phyloP scores from a whole-genome alignment of 1,284 basidiomycete genomes.

The Ceratobasidium theobromae region DNA sequence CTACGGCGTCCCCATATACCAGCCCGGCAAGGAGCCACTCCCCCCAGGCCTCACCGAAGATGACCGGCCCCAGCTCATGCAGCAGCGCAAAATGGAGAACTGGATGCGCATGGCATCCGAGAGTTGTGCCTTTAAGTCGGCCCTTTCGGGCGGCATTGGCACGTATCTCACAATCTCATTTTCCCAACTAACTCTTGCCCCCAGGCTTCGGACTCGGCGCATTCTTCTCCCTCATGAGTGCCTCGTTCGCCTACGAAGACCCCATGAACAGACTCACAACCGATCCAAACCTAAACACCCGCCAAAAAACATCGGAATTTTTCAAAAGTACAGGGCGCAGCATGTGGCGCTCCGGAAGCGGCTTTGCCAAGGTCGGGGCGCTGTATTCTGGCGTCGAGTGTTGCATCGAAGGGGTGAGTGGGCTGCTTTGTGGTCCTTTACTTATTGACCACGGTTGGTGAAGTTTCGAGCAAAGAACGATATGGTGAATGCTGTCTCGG shows the following conservation, averaged over 20 bases:
- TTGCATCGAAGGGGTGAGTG: constrained; percentile 89
- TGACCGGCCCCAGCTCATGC: constrained; percentile 66
- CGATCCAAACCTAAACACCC: constrained; percentile 50
- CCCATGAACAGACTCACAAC: constrained; percentile 73
- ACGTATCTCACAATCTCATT: constrained; percentile 42
- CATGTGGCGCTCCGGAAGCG: constrained; percentile 89
- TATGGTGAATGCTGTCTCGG: constrained; percentile 70
- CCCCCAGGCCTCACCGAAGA: constrained; percentile 81
- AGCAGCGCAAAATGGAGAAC: constrained; percentile 74
- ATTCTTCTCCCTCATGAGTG: constrained; percentile 95
- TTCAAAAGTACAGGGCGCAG: constrained; percentile 94
- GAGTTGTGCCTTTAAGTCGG: constrained; percentile 81
- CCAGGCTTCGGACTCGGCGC: constrained; percentile 89
- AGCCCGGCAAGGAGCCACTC: constrained; percentile 71
- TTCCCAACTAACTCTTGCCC: neutral
- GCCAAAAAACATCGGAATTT: constrained; percentile 79
- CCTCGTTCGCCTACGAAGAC: constrained; percentile 95
- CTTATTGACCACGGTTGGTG: neutral
- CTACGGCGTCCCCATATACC: constrained; percentile 47
- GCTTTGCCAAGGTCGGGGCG: constrained; percentile 94
- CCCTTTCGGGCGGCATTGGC: constrained; percentile 79
- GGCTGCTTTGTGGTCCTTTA: neutral
- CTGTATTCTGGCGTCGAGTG: constrained; percentile 94
- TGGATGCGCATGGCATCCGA: constrained; percentile 74
- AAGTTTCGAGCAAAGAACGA: constrained; percentile 97